Evolutionary conservation across 2,329 filamentous ascomycete species (phyloP).

Genomic region (Endothia cerciana): DNA sequence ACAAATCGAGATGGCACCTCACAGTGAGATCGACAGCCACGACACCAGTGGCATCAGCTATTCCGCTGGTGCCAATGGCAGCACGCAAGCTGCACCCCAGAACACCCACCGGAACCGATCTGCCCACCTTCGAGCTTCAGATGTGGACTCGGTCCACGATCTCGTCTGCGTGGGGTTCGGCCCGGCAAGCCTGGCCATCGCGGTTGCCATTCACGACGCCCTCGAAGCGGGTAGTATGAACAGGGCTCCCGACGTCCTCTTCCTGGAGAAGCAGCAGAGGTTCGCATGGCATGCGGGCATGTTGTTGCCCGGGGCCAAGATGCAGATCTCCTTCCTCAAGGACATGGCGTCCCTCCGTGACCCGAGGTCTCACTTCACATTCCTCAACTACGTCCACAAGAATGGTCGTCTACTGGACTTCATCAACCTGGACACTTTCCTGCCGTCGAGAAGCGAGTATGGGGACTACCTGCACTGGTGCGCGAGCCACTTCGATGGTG

Average conservation of each 20-base stretch:
- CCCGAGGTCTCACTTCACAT: slow-evolving; percentile 89
- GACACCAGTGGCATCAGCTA: slow-evolving; percentile 26
- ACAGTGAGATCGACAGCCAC: slow-evolving; percentile 28
- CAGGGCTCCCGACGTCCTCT: slow-evolving; percentile 72
- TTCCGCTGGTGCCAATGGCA: slow-evolving; percentile 22
- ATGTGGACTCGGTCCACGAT: slow-evolving; percentile 72
- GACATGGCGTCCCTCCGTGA: slow-evolving; percentile 89
- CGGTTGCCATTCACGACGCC: slow-evolving; percentile 85
- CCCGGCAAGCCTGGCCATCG: slow-evolving; percentile 86
- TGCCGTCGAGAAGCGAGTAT: slow-evolving; percentile 85
- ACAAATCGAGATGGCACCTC: slow-evolving; percentile 25
- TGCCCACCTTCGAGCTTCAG: slow-evolving; percentile 44
- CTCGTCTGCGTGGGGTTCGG: slow-evolving; percentile 92
- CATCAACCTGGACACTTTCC: slow-evolving; percentile 86
- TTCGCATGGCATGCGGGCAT: slow-evolving; percentile 97
- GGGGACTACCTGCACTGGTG: slow-evolving; percentile 97
- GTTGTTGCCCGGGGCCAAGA: slow-evolving; percentile 89
- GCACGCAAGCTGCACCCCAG: slow-evolving; percentile 15
- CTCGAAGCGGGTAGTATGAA: slow-evolving; percentile 55
- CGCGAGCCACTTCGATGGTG: slow-evolving; percentile 73
- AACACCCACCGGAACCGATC: slow-evolving; percentile 37
- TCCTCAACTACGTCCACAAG: slow-evolving; percentile 88
- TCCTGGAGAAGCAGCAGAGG: slow-evolving; percentile 80
- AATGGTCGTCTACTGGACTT: slow-evolving; percentile 86
- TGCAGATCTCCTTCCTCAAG: slow-evolving; percentile 98